Evolutionary conservation across 2,329 filamentous ascomycete genomes (phyloP).

Genomic region (Fusarium graminum): DNA sequence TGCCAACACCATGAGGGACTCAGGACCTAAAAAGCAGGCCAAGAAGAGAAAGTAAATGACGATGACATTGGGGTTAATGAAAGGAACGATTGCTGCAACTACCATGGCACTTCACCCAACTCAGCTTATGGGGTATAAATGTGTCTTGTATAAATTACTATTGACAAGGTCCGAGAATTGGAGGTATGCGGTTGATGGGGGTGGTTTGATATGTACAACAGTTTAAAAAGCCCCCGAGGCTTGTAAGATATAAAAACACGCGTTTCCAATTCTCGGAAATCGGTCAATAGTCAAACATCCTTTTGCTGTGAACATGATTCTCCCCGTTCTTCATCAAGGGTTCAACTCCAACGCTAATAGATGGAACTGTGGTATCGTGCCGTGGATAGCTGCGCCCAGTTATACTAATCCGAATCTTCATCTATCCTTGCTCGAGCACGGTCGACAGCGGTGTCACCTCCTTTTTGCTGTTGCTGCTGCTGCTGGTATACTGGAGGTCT

Average conservation of each 20-base stretch:
- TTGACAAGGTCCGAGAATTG: constrained; percentile 27
- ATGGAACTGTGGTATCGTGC: constrained; percentile 32
- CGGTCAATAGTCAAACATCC: constrained; percentile 41
- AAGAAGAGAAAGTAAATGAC: constrained; percentile 62
- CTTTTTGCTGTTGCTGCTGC: constrained; percentile 61
- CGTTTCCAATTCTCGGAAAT: constrained; percentile 46
- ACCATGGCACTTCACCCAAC: neutral
- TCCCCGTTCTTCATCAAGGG: constrained; percentile 18
- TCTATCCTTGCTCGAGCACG: constrained; percentile 70
- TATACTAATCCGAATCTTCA: constrained; percentile 68
- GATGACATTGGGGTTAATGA: constrained; percentile 11
- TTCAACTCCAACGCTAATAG: constrained; percentile 21
- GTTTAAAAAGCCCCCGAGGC: constrained; percentile 48
- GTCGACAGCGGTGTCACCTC: constrained; percentile 71
- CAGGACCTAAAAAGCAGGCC: constrained; percentile 58
- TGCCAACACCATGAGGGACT: constrained; percentile 52
- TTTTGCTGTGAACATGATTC: constrained; percentile 19
- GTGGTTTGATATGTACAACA: constrained; percentile 54
- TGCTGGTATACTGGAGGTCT: constrained; percentile 70
- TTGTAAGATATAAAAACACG: constrained; percentile 55
- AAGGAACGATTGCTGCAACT: constrained; percentile 1
- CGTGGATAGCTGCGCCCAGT: constrained; percentile 8
- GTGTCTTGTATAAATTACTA: constrained; percentile 42
- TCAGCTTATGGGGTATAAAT: constrained; percentile 24
- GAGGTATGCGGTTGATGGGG: constrained; percentile 39